Evolutionary conservation across 2,329 filamentous ascomycete species (phyloP), one percentile per base, ranked within the genome.

Genomic region (Aspergillus niger): DNA sequence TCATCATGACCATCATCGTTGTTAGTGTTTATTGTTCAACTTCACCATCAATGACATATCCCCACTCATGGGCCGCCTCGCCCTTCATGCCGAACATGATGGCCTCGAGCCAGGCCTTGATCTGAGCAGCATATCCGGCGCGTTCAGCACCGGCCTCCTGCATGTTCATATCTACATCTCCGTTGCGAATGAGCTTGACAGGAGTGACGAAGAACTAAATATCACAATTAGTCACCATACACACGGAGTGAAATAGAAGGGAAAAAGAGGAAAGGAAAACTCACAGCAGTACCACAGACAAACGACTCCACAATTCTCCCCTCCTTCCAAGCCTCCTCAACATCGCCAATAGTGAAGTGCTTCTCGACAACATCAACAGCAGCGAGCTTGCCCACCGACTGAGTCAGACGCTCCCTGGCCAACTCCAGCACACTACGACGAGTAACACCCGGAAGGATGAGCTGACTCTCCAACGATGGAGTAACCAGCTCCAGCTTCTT

Each of bases 391-490:
- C 82, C 80, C 10, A 79, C 66, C 3, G 61, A 44, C 55, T 74
- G 68, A 1, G 77, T 74, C 10, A 96, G 77, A 7, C 89, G 82
- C 74, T 88, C 82, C 24, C 85, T 82, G 0, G 86, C 88, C 20
- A 96, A 81, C 66, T 94, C 88, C 38, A 97, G 76, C 20, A 93
- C 86, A 69, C 90, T 93, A 57, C 90, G 83, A 55, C 93, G 83
- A n/a, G 92, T 97, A 10, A 97, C 89, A 65, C 93, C 93, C 64
- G 94, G 90, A 3, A 97, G 83, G 67, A 97, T 96, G 62, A 97
- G 83, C 71, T 89, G 87, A 71, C 91, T 91, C 60, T 90, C 89
- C 47, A 97, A 79, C 8, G 91, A 91, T 2, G 93, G 92, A 2
- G 93, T 97, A 58, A 97, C 82, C 32, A 97, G 82, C 80, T 95